Evolutionary conservation across 306 rosid genomes (phyloP), one percentile per base, ranked within the genome.

Genomic region (Calophaca sinica): DNA sequence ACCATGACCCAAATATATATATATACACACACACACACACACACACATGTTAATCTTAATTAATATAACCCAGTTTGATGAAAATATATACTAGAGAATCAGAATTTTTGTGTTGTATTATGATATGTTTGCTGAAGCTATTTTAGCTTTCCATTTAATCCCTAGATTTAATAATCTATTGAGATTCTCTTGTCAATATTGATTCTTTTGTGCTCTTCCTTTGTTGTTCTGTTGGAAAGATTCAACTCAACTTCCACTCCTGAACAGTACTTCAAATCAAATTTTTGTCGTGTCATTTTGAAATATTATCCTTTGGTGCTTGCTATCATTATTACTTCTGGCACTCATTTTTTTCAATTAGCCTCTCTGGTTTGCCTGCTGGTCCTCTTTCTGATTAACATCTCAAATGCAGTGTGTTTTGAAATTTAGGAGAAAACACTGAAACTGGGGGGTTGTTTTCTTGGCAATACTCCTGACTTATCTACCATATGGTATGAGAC

Each of bases 391-490:
- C 61, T 76, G 67, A 77, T 81, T 68, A 63, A 59, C 41, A 41
- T 53, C 13, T 70, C 67, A 65, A 42, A 57, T 83, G 87, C 93
- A 93, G 96, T 62, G 72, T 91, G 96, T 81, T 91, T 93, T 57
- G 91, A 89, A 81, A 93, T 87, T 3, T 97, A 93, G 67, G 98
- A 93, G 86, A 89, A 84, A 85, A 96, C 96, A 73, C 85, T 93
- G 84, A 93, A 93, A 75, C 92, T 96, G 0, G 96, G 98, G 85
- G 97, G 97, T 81, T 91, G 88, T 76, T 91, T 93, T 93, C 87
- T 93, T 3, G 98, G 97, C 81, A 89, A 88, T 87, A 91, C 97
- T 85, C 89, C 98, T 58, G 97, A 93, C 90, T 91, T 96, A 57
- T 91, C 96, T 86, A 91, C 92, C 81, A 88, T 89, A 88, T 88